Conservation (phyloP, 2,329 filamentous ascomycete genomes). For the Emericellopsis cladophorae region DNA sequence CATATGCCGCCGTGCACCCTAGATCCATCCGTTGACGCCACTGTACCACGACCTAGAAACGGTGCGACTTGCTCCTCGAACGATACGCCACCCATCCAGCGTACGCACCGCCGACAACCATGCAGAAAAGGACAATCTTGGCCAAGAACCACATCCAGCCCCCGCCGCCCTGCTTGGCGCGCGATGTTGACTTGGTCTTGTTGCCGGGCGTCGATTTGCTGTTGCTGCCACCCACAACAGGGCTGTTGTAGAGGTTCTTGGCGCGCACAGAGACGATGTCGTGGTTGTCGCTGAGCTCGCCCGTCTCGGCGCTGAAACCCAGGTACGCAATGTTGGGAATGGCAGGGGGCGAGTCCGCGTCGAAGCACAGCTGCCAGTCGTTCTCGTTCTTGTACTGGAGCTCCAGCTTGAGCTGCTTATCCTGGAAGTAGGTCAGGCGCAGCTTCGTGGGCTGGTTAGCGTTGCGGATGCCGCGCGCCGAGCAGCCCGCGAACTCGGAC, state of each 20-base stretch:
- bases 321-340: constrained; percentile 69
- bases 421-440: constrained; percentile 89
- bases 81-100: constrained; percentile 79
- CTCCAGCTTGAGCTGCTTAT: constrained; percentile 81
- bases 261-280: constrained; percentile 83
- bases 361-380: constrained; percentile 85
- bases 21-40: no score
- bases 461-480: constrained; percentile 80
- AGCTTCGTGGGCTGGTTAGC: constrained; percentile 70
- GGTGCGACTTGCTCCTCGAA: constrained; percentile 46
- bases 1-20: neutral
- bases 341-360: constrained; percentile 54
- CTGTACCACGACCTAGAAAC: constrained; percentile 28
- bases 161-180: constrained; percentile 24
- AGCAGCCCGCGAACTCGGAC: constrained; percentile 88
- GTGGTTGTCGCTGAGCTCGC: constrained; percentile 94
- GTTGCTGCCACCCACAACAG: constrained; percentile 25
- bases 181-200: constrained; percentile 14
- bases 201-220: constrained; percentile 21
- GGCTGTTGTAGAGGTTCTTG: constrained; percentile 71
- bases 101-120: constrained; percentile 62
- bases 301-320: constrained; percentile 78
- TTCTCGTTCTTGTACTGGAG: constrained; percentile 88
- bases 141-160: constrained; percentile 56
- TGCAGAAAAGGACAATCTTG: constrained; percentile 69